Percentiles rank a stretch among this genome's conserved stretches.
Conservation (phyloP, 140 eudicot species). For the Cichorium intybus region DNA sequence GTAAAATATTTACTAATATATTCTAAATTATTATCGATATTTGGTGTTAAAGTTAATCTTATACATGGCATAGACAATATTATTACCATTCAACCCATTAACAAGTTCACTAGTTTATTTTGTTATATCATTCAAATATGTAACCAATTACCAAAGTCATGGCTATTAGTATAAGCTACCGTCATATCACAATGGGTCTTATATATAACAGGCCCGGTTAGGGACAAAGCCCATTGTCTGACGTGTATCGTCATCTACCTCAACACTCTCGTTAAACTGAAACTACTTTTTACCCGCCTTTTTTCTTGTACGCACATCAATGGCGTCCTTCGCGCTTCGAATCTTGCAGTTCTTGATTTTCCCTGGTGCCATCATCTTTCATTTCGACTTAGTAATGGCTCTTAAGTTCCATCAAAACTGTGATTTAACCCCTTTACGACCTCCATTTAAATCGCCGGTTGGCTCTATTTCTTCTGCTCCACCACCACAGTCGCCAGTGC, state of each 20-base stretch:
- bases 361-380: neutral
- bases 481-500: neutral
- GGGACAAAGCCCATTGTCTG: neutral
- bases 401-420: neutral
- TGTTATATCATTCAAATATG: too few relatives aligned
- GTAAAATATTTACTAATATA: too few relatives aligned
- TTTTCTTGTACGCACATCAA: neutral
- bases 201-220: neutral
- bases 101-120: too few relatives aligned
- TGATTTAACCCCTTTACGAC: neutral
- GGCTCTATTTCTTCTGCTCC: neutral
- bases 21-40: too few relatives aligned
- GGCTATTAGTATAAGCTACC: too few relatives aligned
- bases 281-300: neutral
- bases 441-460: neutral
- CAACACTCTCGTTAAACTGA: neutral
- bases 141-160: too few relatives aligned
- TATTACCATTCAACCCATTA: too few relatives aligned
- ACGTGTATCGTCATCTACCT: neutral
- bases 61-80: too few relatives aligned
- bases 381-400: neutral
- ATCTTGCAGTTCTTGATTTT: neutral
- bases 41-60: too few relatives aligned
- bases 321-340: neutral
- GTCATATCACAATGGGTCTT: too few relatives aligned